Conservation (phyloP, 768 basidiomycete genomes). For the Tylopilus plumbeoviolaceoides region DNA sequence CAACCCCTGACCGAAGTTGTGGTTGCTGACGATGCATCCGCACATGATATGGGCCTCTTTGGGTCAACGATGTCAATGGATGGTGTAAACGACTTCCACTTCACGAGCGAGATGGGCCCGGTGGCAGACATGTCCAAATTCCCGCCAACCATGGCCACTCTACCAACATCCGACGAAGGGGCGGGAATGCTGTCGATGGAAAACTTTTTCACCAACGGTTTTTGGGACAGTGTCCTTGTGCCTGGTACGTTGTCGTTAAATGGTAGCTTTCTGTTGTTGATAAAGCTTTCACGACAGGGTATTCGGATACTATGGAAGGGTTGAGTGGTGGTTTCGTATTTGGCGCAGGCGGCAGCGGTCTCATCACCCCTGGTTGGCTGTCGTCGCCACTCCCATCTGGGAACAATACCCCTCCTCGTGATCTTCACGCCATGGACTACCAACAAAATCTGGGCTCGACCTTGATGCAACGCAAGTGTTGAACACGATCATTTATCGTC, state of each 20-base stretch:
- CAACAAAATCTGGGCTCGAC: constrained; percentile 24
- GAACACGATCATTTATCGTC: constrained; percentile 1
- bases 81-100: constrained; percentile 53
- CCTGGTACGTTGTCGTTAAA: constrained; percentile 53
- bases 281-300: constrained; percentile 45
- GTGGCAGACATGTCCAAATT: constrained; percentile 79
- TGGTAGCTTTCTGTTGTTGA: not conserved
- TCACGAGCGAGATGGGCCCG: constrained; percentile 82
- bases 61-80: constrained; percentile 19
- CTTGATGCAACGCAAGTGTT: constrained; percentile 27
- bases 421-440: constrained; percentile 24
- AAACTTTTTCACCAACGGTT: constrained; percentile 69
- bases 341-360: constrained; percentile 76
- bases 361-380: constrained; percentile 72
- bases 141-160: constrained; percentile 80
- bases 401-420: constrained; percentile 37
- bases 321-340: constrained; percentile 84
- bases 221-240: constrained; percentile 87
- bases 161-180: constrained; percentile 38
- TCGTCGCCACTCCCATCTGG: constrained; percentile 60
- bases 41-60: constrained; percentile 30
- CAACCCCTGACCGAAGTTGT: constrained; percentile 19
- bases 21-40: constrained; percentile 15
- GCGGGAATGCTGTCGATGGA: constrained; percentile 71
- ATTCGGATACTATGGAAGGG: constrained; percentile 75